Conservation (phyloP, 148 eudicot genomes). For the Spergularia marina region DNA sequence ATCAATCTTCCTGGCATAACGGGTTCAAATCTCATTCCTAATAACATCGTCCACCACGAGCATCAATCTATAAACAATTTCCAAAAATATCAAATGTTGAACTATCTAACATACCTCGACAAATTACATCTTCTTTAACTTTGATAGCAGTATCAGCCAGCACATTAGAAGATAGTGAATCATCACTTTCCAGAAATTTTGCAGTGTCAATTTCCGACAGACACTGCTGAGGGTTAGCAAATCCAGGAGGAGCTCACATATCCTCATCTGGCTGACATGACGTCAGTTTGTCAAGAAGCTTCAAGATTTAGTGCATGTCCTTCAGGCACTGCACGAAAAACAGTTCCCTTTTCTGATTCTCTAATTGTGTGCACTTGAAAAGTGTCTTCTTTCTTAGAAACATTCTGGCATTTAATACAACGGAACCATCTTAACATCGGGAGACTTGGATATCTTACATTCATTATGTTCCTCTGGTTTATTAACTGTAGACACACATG, state of each 20-base stretch:
- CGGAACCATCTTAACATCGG: conserved; percentile 19
- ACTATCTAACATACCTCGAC: conserved; percentile 28
- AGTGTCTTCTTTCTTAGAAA: neutral
- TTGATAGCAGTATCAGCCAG: conserved; percentile 14
- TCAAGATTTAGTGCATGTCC: neutral
- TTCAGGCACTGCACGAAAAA: conserved; percentile 9
- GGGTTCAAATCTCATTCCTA: no score
- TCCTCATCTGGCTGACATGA: conserved; percentile 36
- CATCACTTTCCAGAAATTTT: conserved; percentile 14
- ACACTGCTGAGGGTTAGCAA: conserved; percentile 34
- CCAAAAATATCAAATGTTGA: neutral
- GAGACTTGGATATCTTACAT: conserved; percentile 3
- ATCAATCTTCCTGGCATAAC: no score
- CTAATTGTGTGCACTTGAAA: neutral
- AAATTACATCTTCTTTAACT: conserved; percentile 15
- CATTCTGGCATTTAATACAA: no score
- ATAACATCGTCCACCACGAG: no score
- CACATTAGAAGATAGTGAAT: conserved; percentile 19
- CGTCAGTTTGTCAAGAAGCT: conserved; percentile 5
- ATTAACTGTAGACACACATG: neutral
- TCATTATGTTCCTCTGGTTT: conserved; percentile 16
- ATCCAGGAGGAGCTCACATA: conserved; percentile 44
- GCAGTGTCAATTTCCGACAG: conserved; percentile 22
- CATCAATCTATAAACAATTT: no score
- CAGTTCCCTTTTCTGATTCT: conserved; percentile 15